Evolutionary conservation across 2,329 filamentous ascomycete genomes (phyloP).

Genomic region (Emergomyces africanus): DNA sequence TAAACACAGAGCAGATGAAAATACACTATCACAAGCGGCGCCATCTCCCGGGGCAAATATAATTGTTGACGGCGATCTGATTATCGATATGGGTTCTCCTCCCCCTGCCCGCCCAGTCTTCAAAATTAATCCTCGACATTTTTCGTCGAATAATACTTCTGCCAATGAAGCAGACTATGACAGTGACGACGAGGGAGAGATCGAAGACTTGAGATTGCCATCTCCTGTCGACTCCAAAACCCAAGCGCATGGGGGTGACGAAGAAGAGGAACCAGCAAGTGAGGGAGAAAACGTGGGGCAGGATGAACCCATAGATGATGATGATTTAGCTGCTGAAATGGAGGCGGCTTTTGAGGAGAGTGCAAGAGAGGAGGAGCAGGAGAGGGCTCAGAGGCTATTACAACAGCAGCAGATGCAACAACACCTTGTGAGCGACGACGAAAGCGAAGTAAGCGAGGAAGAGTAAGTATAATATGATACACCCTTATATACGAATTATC

Average conservation of each 20-base stretch:
- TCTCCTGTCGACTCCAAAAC: conserved; percentile 21
- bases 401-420: conserved; percentile 18
- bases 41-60: conserved; percentile 31
- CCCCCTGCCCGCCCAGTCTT: conserved; percentile 27
- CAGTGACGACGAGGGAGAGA: conserved; percentile 28
- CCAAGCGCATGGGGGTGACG: conserved; percentile 18
- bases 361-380: conserved; percentile 30
- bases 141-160: conserved; percentile 31
- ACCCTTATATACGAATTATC: background rate
- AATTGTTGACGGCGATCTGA: conserved; percentile 34
- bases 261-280: conserved; percentile 12
- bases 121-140: conserved; percentile 29
- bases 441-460: conserved; percentile 56
- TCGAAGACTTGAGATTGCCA: conserved; percentile 25
- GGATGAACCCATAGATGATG: conserved; percentile 31
- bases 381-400: conserved; percentile 22
- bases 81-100: conserved; percentile 37
- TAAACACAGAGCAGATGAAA: conserved; percentile 11
- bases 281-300: conserved; percentile 20
- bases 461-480: conserved; percentile 31
- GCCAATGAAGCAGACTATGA: conserved; percentile 21
- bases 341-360: conserved; percentile 40
- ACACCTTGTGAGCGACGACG: conserved; percentile 34
- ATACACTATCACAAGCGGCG: conserved; percentile 19
- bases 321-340: conserved; percentile 45